A percentile compares a stretch with the other conserved stretches of the same genome.
phyloP scores from a whole-genome alignment of 2,329 filamentous ascomycete species.

The Penicillium nordicum region DNA sequence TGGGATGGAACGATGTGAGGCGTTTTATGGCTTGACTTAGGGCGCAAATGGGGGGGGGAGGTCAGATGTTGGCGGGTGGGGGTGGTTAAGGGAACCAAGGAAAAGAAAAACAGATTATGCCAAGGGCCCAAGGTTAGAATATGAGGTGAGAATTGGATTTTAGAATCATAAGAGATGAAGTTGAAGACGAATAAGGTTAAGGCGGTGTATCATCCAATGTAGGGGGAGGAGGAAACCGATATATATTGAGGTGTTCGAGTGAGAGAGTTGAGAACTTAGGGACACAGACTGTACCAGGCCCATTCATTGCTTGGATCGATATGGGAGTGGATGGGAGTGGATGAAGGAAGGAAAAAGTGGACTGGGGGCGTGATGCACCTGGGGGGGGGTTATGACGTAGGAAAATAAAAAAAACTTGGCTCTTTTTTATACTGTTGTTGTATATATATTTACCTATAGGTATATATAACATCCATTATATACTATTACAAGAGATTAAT shows the following conservation, averaged over 20 bases:
- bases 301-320: slow-evolving; percentile 21
- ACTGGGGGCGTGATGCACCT: slow-evolving; percentile 20
- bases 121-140: neutral
- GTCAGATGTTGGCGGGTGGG: neutral
- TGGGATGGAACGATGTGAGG: slow-evolving; percentile 26
- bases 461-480: too few species aligned
- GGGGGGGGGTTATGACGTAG: slow-evolving; percentile 35
- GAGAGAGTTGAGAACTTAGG: slow-evolving; percentile 2
- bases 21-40: slow-evolving; percentile 35
- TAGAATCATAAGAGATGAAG: slow-evolving; percentile 6
- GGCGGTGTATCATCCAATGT: slow-evolving; percentile 10
- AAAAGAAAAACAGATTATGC: slow-evolving; percentile 5
- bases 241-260: neutral
- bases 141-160: slow-evolving; percentile 4
- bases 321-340: slow-evolving; percentile 17
- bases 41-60: neutral
- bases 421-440: too few species aligned
- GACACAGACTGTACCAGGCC: slow-evolving; percentile 16
- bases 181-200: slow-evolving; percentile 12
- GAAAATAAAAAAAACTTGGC: slow-evolving; percentile 9
- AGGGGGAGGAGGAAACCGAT: neutral
- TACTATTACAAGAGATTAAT: neutral
- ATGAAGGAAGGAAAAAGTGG: slow-evolving; percentile 18
- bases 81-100: neutral
- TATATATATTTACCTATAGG: too few species aligned